phyloP scores from a whole-genome alignment of 2,329 filamentous ascomycete species.

The Lasiodiplodia citricola region DNA sequence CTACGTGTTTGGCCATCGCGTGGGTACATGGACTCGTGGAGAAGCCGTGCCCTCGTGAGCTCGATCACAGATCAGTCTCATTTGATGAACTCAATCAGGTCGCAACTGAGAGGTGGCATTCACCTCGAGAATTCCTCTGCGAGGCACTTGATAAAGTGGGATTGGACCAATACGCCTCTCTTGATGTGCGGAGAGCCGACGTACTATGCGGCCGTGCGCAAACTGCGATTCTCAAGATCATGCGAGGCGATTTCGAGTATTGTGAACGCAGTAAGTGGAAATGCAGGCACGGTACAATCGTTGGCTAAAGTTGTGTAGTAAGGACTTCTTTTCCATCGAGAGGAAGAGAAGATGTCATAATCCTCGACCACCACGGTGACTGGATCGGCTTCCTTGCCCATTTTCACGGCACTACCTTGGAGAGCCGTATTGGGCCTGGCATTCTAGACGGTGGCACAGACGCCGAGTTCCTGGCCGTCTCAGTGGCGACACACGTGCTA shows the following conservation, averaged over 20 bases:
- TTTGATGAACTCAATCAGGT: not conserved
- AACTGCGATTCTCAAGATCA: not conserved
- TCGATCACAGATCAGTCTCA: not conserved
- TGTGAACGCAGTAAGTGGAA: not conserved
- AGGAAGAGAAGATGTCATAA: not conserved
- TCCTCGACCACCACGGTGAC: not conserved
- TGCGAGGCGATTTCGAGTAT: not conserved
- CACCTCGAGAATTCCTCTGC: not conserved
- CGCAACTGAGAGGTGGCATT: not conserved
- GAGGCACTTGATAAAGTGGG: not conserved
- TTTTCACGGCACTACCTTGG: not conserved
- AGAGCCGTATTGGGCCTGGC: not conserved
- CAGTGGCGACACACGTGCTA: not conserved
- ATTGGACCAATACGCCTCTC: not conserved
- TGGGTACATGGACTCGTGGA: not conserved
- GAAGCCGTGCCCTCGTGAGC: not conserved
- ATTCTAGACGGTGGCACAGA: not conserved
- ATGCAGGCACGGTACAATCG: fast-evolving
- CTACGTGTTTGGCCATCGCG: not conserved
- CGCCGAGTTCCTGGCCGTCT: not conserved
- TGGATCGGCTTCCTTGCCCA: not conserved
- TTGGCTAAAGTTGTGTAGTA: not conserved
- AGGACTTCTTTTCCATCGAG: not conserved
- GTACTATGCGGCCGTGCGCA: not conserved
- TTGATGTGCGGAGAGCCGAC: not conserved